phyloP scores from a whole-genome alignment of 192 early-diverging fungal species.

The Jimgerdemannia flammicorona region DNA sequence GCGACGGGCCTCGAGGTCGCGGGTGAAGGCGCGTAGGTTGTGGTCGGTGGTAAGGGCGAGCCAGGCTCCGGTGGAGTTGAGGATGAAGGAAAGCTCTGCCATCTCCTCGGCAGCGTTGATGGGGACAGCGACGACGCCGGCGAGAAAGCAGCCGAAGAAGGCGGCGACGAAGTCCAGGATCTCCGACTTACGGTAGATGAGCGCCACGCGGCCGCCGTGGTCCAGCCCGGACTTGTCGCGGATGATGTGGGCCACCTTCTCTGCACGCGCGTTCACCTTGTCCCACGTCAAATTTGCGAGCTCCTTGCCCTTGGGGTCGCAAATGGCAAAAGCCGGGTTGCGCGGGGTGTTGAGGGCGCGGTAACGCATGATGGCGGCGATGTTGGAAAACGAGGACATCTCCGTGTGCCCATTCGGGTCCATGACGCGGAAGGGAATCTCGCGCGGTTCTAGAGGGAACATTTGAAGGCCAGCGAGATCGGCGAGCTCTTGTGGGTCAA shows the following conservation, averaged over 20 bases:
- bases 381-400: constrained; percentile 52
- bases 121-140: constrained; percentile 80
- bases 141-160: constrained; percentile 77
- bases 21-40: constrained; percentile 67
- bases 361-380: constrained; percentile 65
- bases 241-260: constrained; percentile 67
- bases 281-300: constrained; percentile 66
- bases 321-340: constrained; percentile 56
- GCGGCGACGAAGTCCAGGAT: constrained; percentile 79
- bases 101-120: constrained; percentile 80
- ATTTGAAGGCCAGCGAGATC: constrained; percentile 50
- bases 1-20: constrained; percentile 60
- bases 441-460: constrained; percentile 46
- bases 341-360: constrained; percentile 57
- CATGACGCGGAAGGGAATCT: constrained; percentile 34
- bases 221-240: constrained; percentile 54
- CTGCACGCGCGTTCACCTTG: constrained; percentile 63
- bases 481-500: constrained; percentile 13
- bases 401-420: constrained; percentile 25
- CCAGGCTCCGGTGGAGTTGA: constrained; percentile 59
- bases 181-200: constrained; percentile 80
- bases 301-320: constrained; percentile 77
- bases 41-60: constrained; percentile 82
- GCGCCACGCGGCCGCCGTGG: constrained; percentile 67
- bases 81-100: constrained; percentile 71